Percentiles rank a stretch among this genome's conserved stretches.
Conservation (phyloP, 2,329 filamentous ascomycete genomes). For the Magnaporthiopsis rhizophila region DNA sequence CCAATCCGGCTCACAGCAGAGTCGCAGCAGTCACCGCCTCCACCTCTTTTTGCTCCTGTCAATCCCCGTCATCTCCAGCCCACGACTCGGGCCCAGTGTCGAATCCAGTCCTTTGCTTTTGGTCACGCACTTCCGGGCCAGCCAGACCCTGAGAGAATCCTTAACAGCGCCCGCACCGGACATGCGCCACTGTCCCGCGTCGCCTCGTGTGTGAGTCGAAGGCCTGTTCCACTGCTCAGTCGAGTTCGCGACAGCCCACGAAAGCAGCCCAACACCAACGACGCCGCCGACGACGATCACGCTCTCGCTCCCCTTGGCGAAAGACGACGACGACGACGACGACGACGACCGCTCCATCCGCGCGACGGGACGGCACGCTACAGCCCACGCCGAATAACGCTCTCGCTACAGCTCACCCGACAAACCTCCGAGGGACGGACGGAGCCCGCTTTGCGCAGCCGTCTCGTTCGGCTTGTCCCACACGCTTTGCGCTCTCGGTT, state of each 20-base stretch:
- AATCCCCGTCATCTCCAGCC: background rate
- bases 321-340: background rate
- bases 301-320: background rate
- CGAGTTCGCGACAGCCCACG: background rate
- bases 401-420: background rate
- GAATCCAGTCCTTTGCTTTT: background rate
- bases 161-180: background rate
- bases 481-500: background rate
- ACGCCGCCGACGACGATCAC: background rate
- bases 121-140: background rate
- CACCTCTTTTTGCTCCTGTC: background rate
- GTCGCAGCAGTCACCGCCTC: background rate
- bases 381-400: background rate
- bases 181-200: background rate
- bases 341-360: too few species aligned
- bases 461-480: background rate
- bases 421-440: background rate
- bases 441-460: background rate
- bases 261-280: background rate
- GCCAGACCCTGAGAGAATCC: background rate
- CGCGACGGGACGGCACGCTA: background rate
- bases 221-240: background rate
- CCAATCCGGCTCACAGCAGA: background rate
- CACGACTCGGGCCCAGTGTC: background rate
- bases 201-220: background rate